Conservation (phyloP, 2,329 filamentous ascomycete species). For the Niveomyces coronatus region DNA sequence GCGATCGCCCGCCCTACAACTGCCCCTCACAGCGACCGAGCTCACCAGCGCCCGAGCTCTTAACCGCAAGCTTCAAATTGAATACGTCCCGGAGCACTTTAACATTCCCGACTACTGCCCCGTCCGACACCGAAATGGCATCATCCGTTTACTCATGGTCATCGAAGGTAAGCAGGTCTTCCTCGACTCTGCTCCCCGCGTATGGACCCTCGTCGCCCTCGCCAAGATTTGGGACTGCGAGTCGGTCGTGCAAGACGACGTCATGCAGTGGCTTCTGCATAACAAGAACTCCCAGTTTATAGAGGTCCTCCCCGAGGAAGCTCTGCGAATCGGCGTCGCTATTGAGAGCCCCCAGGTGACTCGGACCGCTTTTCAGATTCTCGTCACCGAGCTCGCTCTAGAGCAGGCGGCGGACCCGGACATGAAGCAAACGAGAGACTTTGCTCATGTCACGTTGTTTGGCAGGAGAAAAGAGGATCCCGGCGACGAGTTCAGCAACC, state of each 20-base stretch:
- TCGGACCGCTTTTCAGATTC: conserved; percentile 43
- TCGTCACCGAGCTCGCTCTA: conserved; percentile 54
- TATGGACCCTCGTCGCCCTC: conserved; percentile 57
- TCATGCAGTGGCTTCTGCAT: conserved; percentile 49
- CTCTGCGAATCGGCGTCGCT: conserved; percentile 44
- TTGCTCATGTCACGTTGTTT: conserved; percentile 25
- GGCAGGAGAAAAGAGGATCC: conserved; percentile 37
- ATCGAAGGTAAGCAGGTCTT: conserved; percentile 44
- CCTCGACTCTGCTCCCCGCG: conserved; percentile 53
- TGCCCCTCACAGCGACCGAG: not conserved
- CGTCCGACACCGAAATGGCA: conserved; percentile 49
- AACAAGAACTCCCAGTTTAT: conserved; percentile 47
- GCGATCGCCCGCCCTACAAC: no score
- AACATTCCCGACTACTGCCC: conserved; percentile 50
- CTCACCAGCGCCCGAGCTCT: not conserved
- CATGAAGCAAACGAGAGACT: not conserved
- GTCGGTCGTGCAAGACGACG: conserved; percentile 33
- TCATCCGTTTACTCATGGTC: conserved; percentile 51
- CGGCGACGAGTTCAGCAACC: conserved; percentile 44
- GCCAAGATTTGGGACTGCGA: conserved; percentile 48
- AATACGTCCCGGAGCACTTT: conserved; percentile 20
- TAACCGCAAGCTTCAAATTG: not conserved
- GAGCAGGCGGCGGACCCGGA: conserved; percentile 21
- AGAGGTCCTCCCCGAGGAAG: conserved; percentile 52
- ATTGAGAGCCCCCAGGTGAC: conserved; percentile 33